A percentile compares a stretch with the other conserved stretches of the same genome.
Evolutionary conservation across 345 rosid species (phyloP).

Genomic region (Melaleuca alternifolia): DNA sequence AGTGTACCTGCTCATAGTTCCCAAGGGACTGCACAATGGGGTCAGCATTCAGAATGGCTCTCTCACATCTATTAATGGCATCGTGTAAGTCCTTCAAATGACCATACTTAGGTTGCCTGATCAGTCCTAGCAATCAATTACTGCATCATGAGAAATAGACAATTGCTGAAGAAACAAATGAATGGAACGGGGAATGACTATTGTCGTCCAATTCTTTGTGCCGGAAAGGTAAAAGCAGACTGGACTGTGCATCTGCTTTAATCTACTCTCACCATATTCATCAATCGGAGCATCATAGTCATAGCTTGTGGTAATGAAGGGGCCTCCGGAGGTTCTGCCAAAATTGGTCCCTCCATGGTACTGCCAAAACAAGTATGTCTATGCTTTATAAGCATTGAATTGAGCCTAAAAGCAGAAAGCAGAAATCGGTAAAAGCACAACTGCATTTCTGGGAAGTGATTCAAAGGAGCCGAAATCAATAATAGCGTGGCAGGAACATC

Average conservation of each 20-base stretch:
- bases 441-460: not conserved
- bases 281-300: conserved; percentile 73
- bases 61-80: conserved; percentile 65
- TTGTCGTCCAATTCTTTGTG: not conserved
- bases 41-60: conserved; percentile 41
- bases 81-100: conserved; percentile 66
- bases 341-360: conserved; percentile 77
- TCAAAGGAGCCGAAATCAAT: not conserved
- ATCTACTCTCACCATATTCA: conserved; percentile 49
- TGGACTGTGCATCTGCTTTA: not conserved
- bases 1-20: conserved; percentile 47
- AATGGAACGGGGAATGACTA: not conserved
- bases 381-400: not conserved
- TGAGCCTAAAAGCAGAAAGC: not conserved
- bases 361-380: conserved; percentile 11
- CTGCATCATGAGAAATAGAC: not conserved
- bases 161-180: not conserved
- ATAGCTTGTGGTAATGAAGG: conserved; percentile 57
- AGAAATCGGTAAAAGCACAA: not conserved
- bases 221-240: not conserved
- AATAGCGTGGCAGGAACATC: not conserved
- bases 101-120: conserved; percentile 71
- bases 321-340: conserved; percentile 67
- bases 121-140: conserved; percentile 38
- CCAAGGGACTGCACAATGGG: conserved; percentile 44